Evolutionary conservation across 73 alveolate genomes (phyloP), one percentile per base, ranked within the genome.

Genomic region (Paramecium pentaurelia): DNA sequence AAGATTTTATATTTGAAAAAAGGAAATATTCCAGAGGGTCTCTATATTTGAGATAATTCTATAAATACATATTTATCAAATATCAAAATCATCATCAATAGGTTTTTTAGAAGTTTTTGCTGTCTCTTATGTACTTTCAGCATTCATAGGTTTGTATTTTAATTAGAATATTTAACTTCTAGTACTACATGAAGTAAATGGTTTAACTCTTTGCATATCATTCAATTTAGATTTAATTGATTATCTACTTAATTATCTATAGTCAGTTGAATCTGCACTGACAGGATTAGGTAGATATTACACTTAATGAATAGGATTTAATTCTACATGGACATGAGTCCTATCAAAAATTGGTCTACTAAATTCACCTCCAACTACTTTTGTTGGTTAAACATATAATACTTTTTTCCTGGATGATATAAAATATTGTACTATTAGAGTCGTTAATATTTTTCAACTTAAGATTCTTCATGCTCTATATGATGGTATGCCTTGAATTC

Each of bases 21-120:
- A 96, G 99, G 99, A 40, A 93, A 95, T 86, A 97, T 97, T 54
- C 99, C 99, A 10, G 99, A 98, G 86, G 99, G 99, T 27, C 96
- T 98, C 93, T 98, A 98, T 94, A 96, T 98, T 77, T 98, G 97
- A 97, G 89, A 84, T 42, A 83, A 80, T 60, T 58, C 80, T 38
- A 71, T 37, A 37, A 73, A 73, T 73, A 73, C 70, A 54, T 54
- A 54, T 54, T 54, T 73, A 64, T 64, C 51, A 71, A 28, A 71
- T 2, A 87, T 87, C 60, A 88, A 49, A 80, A 80, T 80, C 77
- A 45, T 45, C 51, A 45, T 80, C 91, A 32, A 1, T 44, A 8
- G 32, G 16, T 27, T 40, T 32, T 20, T 42, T 40, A 45, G 28
- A 5, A 8, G 49, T 22, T 44, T 25, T 27, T 11, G 37, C 60